Evolutionary conservation across 257 asterid species (phyloP), one percentile per base, ranked within the genome.

Genomic region (Solanum chmielewskii): DNA sequence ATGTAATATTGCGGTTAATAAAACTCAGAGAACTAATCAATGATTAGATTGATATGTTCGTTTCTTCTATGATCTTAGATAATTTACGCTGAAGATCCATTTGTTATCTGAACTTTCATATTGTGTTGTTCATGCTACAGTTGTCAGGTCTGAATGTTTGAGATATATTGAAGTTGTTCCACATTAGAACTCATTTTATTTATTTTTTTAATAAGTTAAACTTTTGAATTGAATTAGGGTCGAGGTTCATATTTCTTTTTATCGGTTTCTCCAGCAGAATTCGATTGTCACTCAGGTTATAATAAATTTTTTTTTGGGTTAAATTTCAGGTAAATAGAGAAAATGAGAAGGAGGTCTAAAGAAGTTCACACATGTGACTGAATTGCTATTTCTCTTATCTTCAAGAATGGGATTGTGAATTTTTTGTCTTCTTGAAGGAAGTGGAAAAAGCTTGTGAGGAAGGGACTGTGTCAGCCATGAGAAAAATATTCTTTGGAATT

Each of bases 401-500:
- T 78, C 85, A 70, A 73, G 49, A 87, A 86, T 88, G 89, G 27
- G 77, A 83, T 68, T 87, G 74, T 87, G 77, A 59, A 2, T 49
- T 41, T 41, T 84, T 37, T 84, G 90, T 89, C 66, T 89, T 89
- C 59, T 89, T 84, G 87, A 71, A 75, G 68, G 83, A 60, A 76
- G 66, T 74, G 45, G 56, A 71, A 76, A 75, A 59, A 78, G 88
- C 85, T 77, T 69, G 86, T 84, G 27, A 25, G 27, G 27, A 86
- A 81, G 85, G 52, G 3, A n/a, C 14, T 64, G 31, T 82, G 84
- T 86, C 85, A 86, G 87, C 91, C 93, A 85, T 90, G 69, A 86
- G 87, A 89, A 90, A 74, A 74, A 39, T 11, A 86, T 87, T 87
- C 84, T 88, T 56, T 89, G 85, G 91, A 84, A 81, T 81, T 81